These are phyloP conservation scores for Mitragyna speciosa DNA, from an alignment of 257 asterid genomes.

Conservation along the genomic window DNA sequence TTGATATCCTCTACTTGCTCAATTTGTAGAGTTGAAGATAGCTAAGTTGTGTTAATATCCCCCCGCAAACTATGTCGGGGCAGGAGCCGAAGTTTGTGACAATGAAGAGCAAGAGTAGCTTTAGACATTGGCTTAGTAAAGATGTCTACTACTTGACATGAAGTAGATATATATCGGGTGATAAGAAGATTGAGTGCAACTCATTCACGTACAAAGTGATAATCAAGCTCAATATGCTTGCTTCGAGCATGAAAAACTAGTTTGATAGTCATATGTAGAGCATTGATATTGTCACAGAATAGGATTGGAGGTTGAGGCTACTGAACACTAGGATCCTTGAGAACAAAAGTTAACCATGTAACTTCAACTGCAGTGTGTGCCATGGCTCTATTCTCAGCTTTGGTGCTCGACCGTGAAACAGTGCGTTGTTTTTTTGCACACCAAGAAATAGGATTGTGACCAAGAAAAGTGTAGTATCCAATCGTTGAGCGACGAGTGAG, in stretches of 20 bases:
- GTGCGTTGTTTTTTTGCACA: background rate
- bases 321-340: background rate
- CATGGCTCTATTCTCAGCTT: background rate
- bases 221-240: no score
- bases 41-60: background rate
- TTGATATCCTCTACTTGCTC: no score
- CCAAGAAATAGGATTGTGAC: background rate
- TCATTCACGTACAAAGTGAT: no score
- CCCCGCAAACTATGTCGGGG: no score
- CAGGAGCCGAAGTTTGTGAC: no score
- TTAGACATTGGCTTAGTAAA: no score
- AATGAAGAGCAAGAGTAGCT: no score
- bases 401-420: background rate
- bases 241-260: background rate
- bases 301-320: background rate
- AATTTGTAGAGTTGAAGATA: no score
- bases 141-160: no score
- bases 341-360: background rate
- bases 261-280: no score
- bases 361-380: background rate
- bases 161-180: no score
- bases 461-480: background rate
- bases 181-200: no score
- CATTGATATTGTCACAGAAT: conserved; percentile 15
- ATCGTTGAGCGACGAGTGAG: background rate